Base-by-base conservation (phyloP, 176 grass and related monocot species). In the Oryza meyeriana region DNA sequence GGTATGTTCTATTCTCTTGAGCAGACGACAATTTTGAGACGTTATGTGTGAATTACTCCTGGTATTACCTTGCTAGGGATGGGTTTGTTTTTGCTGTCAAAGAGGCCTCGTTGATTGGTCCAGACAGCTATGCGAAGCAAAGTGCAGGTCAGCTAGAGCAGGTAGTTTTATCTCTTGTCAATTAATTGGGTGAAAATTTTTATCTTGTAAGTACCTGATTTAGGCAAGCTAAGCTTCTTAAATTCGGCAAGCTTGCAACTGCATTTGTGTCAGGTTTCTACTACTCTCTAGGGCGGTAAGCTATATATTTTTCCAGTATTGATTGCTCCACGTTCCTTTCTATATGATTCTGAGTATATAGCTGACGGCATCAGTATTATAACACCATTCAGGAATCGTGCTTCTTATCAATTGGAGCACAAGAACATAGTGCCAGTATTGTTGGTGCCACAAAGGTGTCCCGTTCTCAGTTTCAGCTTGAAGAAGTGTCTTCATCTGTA, bases 401-500 rank as follows among this genome's bases (percentile, higher is more conserved):
- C 85, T 89, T 36, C 41, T 89, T 71, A 94, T 42, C 83, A 80
- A 29, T 34, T 94, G 71, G 75, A 94, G 22, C 88, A 94, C 38
- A 52, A 89, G 70, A 90, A 90, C 59, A 90, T 90, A 81, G 81
- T 90, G 71, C 87, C 87, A 85, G 57, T 93, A 94, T 69, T 94
- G n/a, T 85, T 81, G 85, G 88, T 52, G 83, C 91, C 10, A 84
- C 88, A 63, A 78, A 62, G 91, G 88, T 90, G 25, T 59, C 22
- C 20, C 63, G 40, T 79, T 28, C 0, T 26, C 18, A 32, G 17
- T 13, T 50, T 7, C 29, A 22, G 38, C 25, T 57, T 55, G 42
- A 71, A 26, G 8, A 18, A 30, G 6, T 72, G 40, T 27, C 33
- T 39, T 81, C 30, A 39, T 22, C n/a, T 29, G 3, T 28, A 6